Evolutionary conservation across 257 asterid species (phyloP).

Genomic region (Jasminum sambac): DNA sequence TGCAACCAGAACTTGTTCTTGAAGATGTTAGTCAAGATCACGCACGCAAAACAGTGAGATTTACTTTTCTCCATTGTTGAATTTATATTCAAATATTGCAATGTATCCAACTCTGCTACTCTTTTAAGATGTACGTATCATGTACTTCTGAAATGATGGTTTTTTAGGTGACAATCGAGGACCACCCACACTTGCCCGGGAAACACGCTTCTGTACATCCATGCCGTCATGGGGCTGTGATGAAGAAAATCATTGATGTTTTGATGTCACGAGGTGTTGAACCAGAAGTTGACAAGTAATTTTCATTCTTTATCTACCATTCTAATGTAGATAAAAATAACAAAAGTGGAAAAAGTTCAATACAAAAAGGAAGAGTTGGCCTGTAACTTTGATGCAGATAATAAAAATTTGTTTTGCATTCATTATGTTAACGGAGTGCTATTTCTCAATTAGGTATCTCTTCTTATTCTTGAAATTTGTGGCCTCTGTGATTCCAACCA

Average conservation of each 20-base stretch:
- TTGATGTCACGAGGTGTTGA: constrained; percentile 11
- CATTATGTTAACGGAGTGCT: neutral
- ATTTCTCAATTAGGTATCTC: constrained; percentile 50
- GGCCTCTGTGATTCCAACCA: constrained; percentile 60
- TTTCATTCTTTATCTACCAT: neutral
- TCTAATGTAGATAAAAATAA: neutral
- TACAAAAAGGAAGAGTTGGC: constrained; percentile 3
- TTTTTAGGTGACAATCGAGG: constrained; percentile 87
- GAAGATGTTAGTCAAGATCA: constrained; percentile 99
- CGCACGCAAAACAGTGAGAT: constrained; percentile 93
- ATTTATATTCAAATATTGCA: neutral
- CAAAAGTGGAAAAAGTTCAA: too few species aligned
- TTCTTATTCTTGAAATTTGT: constrained; percentile 53
- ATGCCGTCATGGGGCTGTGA: constrained; percentile 99
- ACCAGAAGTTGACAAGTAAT: constrained; percentile 9
- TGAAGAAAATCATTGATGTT: constrained; percentile 59
- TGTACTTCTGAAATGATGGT: constrained; percentile 7
- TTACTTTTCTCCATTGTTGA: constrained; percentile 6
- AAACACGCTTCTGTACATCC: constrained; percentile 99
- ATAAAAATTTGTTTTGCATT: constrained; percentile 21
- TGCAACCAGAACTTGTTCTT: constrained; percentile 88
- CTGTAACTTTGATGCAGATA: neutral
- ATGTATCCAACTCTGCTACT: neutral
- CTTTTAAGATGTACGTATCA: constrained; percentile 2
- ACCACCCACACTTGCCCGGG: constrained; percentile 97